These are phyloP conservation scores for Hura crepitans DNA, from an alignment of 441 rosid genomes.

Conservation along the genomic window DNA sequence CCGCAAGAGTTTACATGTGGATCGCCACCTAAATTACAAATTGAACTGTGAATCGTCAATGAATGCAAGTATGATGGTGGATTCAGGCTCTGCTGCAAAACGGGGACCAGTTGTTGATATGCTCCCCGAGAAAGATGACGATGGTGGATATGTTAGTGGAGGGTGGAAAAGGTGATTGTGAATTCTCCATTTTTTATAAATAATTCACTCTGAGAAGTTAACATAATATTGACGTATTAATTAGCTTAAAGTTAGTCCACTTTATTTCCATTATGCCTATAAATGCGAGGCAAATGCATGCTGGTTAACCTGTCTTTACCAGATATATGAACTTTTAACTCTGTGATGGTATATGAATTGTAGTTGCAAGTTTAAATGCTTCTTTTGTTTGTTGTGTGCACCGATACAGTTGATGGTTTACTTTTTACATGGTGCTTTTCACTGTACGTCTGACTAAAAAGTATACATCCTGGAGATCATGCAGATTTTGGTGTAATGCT, in stretches of 20 bases:
- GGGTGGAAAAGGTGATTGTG: constrained; percentile 78
- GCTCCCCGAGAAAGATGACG: constrained; percentile 59
- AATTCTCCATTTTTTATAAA: neutral
- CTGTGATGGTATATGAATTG: neutral
- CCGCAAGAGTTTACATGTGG: constrained; percentile 36
- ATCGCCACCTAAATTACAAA: constrained; percentile 28
- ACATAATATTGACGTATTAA: neutral
- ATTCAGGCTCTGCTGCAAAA: constrained; percentile 50
- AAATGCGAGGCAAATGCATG: neutral
- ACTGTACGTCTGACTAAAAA: neutral
- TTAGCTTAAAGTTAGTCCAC: neutral
- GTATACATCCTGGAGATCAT: neutral
- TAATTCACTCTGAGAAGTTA: neutral
- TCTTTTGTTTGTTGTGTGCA: neutral
- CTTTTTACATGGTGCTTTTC: neutral
- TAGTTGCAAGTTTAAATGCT: neutral
- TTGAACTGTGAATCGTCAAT: constrained; percentile 32
- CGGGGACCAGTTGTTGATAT: constrained; percentile 37
- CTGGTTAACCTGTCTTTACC: neutral
- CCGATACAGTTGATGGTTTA: neutral
- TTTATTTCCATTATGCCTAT: neutral
- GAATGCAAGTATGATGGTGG: constrained; percentile 67
- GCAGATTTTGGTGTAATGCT: neutral
- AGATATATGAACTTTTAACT: neutral
- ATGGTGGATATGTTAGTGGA: constrained; percentile 67